A percentile compares a stretch with the other conserved stretches of the same genome.
Evolutionary conservation across 768 basidiomycete genomes (phyloP).

Genomic region (Amanita phalloides): DNA sequence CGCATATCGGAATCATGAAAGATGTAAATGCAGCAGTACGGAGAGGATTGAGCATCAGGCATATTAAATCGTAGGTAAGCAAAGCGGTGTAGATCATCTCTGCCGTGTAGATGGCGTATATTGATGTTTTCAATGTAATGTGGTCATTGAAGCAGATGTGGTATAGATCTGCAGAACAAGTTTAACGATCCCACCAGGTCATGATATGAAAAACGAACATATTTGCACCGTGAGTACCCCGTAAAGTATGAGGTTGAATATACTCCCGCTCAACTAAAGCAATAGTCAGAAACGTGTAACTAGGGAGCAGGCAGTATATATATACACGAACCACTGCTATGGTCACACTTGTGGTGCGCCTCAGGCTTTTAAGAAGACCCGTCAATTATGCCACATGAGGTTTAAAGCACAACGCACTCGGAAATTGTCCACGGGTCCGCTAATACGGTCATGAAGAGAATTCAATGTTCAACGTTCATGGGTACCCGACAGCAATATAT

Average conservation of each 20-base stretch:
- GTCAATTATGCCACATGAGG: no score
- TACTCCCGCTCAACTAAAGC: background rate
- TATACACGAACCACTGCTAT: no score
- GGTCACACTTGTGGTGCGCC: no score
- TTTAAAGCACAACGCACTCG: no score
- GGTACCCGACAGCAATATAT: no score
- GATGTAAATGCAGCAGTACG: background rate
- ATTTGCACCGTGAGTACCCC: conserved; percentile 3
- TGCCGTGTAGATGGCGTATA: conserved; percentile 17
- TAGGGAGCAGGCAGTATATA: no score
- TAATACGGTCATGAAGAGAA: no score
- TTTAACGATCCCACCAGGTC: background rate
- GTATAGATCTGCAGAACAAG: conserved; percentile 16
- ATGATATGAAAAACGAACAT: background rate
- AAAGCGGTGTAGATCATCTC: conserved; percentile 19
- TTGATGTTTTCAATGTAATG: conserved; percentile 13
- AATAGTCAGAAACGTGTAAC: background rate
- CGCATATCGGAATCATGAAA: conserved; percentile 16
- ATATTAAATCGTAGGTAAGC: conserved; percentile 14
- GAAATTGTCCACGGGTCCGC: no score
- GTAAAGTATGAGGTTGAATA: background rate
- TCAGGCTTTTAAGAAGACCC: background rate
- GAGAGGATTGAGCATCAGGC: background rate
- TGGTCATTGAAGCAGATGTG: conserved; percentile 20
- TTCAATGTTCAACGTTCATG: no score